Conservation (phyloP, 2,329 filamentous ascomycete species). For the Fusarium tricinctum region DNA sequence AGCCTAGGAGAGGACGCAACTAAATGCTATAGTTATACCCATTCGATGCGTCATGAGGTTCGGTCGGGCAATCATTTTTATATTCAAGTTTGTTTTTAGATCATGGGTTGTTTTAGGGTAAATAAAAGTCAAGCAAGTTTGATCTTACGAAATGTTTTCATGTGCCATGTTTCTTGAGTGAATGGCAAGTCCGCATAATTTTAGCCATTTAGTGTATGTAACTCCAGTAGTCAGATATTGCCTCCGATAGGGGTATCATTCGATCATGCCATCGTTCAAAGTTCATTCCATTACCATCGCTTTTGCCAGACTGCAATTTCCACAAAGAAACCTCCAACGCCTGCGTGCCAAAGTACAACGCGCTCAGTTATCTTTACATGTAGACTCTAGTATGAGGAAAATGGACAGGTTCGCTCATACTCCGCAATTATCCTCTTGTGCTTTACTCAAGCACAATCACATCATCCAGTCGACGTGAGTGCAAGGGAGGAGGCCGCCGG, state of each 20-base stretch:
- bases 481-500: constrained; percentile 38
- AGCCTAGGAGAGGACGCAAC: constrained; percentile 55
- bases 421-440: constrained; percentile 3
- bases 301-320: constrained; percentile 17
- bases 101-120: constrained; percentile 34
- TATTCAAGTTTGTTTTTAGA: constrained; percentile 40
- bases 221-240: constrained; percentile 21
- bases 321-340: constrained; percentile 37
- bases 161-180: not conserved
- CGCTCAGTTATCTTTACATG: constrained; percentile 4
- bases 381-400: constrained; percentile 7
- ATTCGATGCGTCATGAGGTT: constrained; percentile 47
- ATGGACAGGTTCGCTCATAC: not conserved
- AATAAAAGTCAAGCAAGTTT: constrained; percentile 40
- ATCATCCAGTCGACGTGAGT: constrained; percentile 46
- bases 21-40: constrained; percentile 51
- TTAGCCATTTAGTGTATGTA: not conserved
- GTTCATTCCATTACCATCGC: constrained; percentile 22
- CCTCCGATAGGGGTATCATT: constrained; percentile 47
- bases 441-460: constrained; percentile 53
- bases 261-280: constrained; percentile 31
- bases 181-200: not conserved
- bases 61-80: constrained; percentile 45
- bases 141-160: constrained; percentile 2
- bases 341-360: constrained; percentile 11